A percentile compares a stretch with the other conserved stretches of the same genome.
These are phyloP conservation scores for Penicillium sp. DNA, from an alignment of 2,329 filamentous ascomycete genomes.

Conservation along the genomic window DNA sequence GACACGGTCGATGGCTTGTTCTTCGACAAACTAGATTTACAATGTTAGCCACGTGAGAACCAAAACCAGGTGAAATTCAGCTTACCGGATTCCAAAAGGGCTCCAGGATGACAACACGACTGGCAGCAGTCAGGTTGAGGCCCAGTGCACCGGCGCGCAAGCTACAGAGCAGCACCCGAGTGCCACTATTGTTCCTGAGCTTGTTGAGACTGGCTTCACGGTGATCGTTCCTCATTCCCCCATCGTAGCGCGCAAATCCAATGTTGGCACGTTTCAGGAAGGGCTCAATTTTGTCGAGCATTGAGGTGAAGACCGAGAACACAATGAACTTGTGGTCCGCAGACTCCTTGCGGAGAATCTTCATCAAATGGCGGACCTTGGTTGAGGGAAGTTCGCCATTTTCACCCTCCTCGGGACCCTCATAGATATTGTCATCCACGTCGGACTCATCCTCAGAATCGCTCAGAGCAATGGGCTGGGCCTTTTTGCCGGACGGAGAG, in stretches of 20 bases:
- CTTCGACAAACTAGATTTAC: conserved; percentile 73
- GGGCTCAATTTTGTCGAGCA: conserved; percentile 93
- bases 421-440: conserved; percentile 35
- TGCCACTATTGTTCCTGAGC: conserved; percentile 68
- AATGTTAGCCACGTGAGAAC: conserved; percentile 12
- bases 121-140: conserved; percentile 89
- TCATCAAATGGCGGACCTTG: conserved; percentile 82
- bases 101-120: conserved; percentile 87
- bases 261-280: conserved; percentile 73
- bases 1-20: conserved; percentile 96
- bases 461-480: conserved; percentile 17
- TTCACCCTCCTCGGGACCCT: conserved; percentile 38
- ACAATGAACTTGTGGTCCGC: conserved; percentile 92
- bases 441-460: conserved; percentile 38
- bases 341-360: conserved; percentile 73
- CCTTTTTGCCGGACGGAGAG: conserved; percentile 24
- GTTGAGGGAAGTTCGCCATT: conserved; percentile 60
- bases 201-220: conserved; percentile 79
- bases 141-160: conserved; percentile 90
- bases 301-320: conserved; percentile 96
- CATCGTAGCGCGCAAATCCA: conserved; percentile 84
- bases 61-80: conserved; percentile 16
- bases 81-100: conserved; percentile 95
- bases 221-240: conserved; percentile 86
- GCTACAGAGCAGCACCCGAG: conserved; percentile 82